Evolutionary conservation across 306 rosid species (phyloP), one percentile per base, ranked within the genome.

Genomic region (Oemleria cerasiformis): DNA sequence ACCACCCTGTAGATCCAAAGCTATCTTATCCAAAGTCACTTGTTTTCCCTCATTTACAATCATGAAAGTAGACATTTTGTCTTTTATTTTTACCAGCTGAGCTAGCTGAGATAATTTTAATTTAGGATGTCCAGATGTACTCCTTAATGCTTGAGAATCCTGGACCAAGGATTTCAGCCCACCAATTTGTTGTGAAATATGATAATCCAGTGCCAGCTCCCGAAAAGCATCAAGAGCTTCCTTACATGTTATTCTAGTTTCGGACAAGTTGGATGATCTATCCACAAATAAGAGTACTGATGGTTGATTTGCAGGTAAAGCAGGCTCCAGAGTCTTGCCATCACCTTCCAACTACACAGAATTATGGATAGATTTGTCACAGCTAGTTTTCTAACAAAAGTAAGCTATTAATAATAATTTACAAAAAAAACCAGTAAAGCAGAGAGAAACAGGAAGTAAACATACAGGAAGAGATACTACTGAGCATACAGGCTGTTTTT

Each of bases 281-380:
- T 94, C 98, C 80, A 94, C 85, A 86, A 94, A 94, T 77, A 94
- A 73, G 76, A 94, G 74, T 17, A 89, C 70, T 0, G 97, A 91
- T 73, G 97, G 97, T 78, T 83, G 79, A 79, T 87, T 72, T 77
- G 88, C 90, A 2, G 95, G 96, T 74, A 94, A 83, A 86, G 70
- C 41, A 51, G 86, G 89, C 79, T 74, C 86, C 54, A 75, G 77
- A 72, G 73, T 71, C 13, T 71, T 70, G 51, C 77, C 85, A 75
- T 82, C 82, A 65, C 83, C 91, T 85, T 87, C 96, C 78, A 94
- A 88, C 98, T 94, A 80, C 82, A 84, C 39, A 56, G 78, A 67
- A 38, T 5, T 2, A 69, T 44, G 70, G 58, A 66, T 68, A 59
- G 45, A 54, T 64, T 51, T 43, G 54, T 38, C 41, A 67, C 54